Percentiles rank a stretch among this genome's conserved stretches.
These are phyloP conservation scores for Paramecium tetraurelia DNA, from an alignment of 73 alveolate genomes.

Conservation along the genomic window DNA sequence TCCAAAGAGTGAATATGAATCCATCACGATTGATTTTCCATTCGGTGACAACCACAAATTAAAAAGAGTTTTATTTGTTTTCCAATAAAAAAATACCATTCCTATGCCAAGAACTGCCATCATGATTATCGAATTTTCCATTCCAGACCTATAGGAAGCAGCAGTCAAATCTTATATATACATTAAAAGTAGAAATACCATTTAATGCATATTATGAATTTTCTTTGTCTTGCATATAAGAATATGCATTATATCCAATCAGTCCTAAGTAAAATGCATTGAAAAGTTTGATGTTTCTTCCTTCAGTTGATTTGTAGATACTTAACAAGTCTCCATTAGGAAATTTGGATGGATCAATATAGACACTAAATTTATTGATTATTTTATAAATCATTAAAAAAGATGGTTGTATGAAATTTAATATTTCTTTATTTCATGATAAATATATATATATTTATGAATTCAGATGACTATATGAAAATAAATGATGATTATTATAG, in stretches of 20 bases:
- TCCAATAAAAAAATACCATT: not conserved
- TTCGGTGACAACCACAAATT: not conserved
- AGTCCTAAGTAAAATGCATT: not conserved
- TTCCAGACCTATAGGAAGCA: not conserved
- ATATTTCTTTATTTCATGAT: not conserved
- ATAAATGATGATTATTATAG: no score
- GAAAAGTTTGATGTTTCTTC: not conserved
- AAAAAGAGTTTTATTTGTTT: not conserved
- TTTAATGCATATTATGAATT: not conserved
- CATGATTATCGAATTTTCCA: not conserved
- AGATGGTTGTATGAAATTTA: not conserved
- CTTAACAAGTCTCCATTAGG: not conserved
- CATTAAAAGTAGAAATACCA: not conserved
- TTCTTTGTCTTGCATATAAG: not conserved
- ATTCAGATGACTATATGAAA: no score
- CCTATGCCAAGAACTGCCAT: not conserved
- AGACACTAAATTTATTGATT: constrained; percentile 1
- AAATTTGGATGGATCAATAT: constrained; percentile 5
- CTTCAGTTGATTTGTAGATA: not conserved
- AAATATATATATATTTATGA: no score
- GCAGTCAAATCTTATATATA: not conserved
- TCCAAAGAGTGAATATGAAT: not conserved
- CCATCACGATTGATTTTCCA: not conserved
- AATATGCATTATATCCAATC: not conserved
- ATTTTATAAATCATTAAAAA: not conserved